These are phyloP conservation scores for Pseudogymnoascus pannorum DNA, from an alignment of 2,329 filamentous ascomycete genomes.

Conservation along the genomic window DNA sequence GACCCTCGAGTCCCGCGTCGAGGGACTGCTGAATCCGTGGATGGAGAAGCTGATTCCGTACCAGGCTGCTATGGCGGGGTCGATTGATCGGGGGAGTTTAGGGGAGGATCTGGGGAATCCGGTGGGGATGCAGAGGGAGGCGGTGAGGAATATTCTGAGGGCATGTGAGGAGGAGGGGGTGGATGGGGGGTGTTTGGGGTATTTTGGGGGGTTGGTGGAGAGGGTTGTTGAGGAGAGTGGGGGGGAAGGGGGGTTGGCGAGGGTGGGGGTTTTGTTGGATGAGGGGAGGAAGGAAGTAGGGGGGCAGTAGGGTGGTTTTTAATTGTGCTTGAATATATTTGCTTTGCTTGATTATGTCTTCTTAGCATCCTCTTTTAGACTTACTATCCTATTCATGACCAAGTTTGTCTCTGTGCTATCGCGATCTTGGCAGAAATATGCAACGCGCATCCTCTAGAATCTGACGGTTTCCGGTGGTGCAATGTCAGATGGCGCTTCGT, in stretches of 20 bases:
- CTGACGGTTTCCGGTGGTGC: conserved; percentile 66
- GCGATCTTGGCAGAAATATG: conserved; percentile 56
- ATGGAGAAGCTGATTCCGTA: conserved; percentile 24
- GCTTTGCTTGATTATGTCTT: not conserved
- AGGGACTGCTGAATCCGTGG: conserved; percentile 16
- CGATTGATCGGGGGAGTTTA: conserved; percentile 21
- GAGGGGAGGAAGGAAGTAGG: not conserved
- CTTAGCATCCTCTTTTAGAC: not conserved
- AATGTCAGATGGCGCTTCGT: conserved; percentile 54
- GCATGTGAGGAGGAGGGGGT: conserved; percentile 23
- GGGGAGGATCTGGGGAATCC: conserved; percentile 24
- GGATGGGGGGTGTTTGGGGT: conserved; percentile 11
- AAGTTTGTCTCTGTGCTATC: conserved; percentile 72
- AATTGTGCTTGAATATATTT: not conserved
- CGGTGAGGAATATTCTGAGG: conserved; percentile 21
- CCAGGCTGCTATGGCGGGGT: conserved; percentile 17
- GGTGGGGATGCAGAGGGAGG: conserved; percentile 23
- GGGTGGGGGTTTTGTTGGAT: not conserved
- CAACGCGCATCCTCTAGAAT: conserved; percentile 82
- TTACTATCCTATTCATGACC: conserved; percentile 85
- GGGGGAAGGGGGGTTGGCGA: not conserved
- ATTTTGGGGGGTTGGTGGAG: no score
- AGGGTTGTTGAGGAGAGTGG: no score
- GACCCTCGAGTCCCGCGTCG: conserved; percentile 16
- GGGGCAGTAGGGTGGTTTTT: not conserved